phyloP scores from a whole-genome alignment of 2,329 filamentous ascomycete species.

The Teratosphaeria pseudoeucalypti region DNA sequence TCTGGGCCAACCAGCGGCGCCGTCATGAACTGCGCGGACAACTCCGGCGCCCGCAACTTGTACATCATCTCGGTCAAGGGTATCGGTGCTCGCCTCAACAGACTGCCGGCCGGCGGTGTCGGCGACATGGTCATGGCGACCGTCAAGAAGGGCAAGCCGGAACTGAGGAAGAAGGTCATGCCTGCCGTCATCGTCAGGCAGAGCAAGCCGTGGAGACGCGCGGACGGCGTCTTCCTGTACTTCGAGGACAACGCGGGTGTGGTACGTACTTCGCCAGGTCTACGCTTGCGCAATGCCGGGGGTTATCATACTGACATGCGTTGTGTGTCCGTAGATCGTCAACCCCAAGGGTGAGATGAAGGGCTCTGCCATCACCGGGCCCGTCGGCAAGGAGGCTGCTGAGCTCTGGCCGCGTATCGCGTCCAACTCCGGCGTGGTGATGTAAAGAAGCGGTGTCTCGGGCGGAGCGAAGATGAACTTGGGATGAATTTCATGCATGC shows the following conservation, averaged over 20 bases:
- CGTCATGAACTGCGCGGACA: constrained; percentile 99
- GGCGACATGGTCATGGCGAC: constrained; percentile 99
- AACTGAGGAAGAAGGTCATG: constrained; percentile 99
- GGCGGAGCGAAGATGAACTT: not conserved
- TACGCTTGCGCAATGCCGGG: not conserved
- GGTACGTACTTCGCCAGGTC: constrained; percentile 43
- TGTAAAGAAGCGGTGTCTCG: constrained; percentile 47
- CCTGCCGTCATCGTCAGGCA: constrained; percentile 97
- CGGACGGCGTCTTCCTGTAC: constrained; percentile 98
- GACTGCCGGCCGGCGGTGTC: constrained; percentile 92
- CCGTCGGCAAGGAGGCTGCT: constrained; percentile 98
- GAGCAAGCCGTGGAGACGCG: constrained; percentile 98
- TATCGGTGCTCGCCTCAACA: constrained; percentile 93
- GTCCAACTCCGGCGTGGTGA: constrained; percentile 99
- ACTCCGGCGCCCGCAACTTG: constrained; percentile 92
- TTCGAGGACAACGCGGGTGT: constrained; percentile 99
- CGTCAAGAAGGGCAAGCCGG: constrained; percentile 99
- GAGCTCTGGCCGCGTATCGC: constrained; percentile 99
- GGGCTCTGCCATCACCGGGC: constrained; percentile 97
- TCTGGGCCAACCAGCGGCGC: constrained; percentile 57
- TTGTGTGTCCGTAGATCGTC: constrained; percentile 61
- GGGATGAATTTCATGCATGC: not conserved
- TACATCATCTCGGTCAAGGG: constrained; percentile 99
- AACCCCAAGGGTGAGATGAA: constrained; percentile 99
- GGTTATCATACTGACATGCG: constrained; percentile 3